These are phyloP conservation scores for Maudiozyma saulgeensis DNA, from an alignment of 805 yeast species.

Conservation along the genomic window DNA sequence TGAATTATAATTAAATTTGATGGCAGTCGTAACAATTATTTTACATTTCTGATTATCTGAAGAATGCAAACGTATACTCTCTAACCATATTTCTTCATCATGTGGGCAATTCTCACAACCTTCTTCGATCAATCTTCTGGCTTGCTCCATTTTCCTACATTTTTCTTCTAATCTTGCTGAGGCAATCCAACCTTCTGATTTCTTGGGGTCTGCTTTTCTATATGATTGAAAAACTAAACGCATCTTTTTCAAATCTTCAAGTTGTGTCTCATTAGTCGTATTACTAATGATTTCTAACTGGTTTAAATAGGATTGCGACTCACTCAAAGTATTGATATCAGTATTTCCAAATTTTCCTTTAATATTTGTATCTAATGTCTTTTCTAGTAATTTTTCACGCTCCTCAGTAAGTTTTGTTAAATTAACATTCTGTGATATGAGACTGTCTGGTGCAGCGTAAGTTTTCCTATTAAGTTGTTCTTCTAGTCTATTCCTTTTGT, in stretches of 20 bases:
- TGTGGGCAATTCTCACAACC: slow-evolving; percentile 65
- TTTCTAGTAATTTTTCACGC: slow-evolving; percentile 47
- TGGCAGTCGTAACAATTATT: slow-evolving; percentile 55
- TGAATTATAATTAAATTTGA: slow-evolving; percentile 46
- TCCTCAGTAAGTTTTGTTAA: slow-evolving; percentile 53
- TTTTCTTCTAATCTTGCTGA: slow-evolving; percentile 70
- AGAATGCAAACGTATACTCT: slow-evolving; percentile 53
- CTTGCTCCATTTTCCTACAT: slow-evolving; percentile 45
- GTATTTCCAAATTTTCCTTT: slow-evolving; percentile 4
- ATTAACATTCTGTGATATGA: slow-evolving; percentile 36
- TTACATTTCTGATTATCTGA: slow-evolving; percentile 39
- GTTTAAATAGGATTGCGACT: slow-evolving; percentile 34
- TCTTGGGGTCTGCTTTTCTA: slow-evolving; percentile 61
- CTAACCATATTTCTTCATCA: slow-evolving; percentile 75
- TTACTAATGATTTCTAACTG: slow-evolving; percentile 11
- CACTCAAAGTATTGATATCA: slow-evolving; percentile 23
- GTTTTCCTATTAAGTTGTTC: slow-evolving; percentile 55
- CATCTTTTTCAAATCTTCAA: slow-evolving; percentile 52
- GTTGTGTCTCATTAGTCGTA: slow-evolving; percentile 17
- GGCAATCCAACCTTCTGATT: slow-evolving; percentile 78
- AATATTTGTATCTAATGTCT: slow-evolving; percentile 39
- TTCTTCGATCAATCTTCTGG: slow-evolving; percentile 53
- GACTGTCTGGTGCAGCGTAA: slow-evolving; percentile 75
- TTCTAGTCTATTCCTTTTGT: slow-evolving; percentile 59
- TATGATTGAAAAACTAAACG: slow-evolving; percentile 56